Percentiles rank a stretch among this genome's conserved stretches.
Evolutionary conservation across 352 stramenopile species (phyloP).

Genomic region (Phytophthora constricta): DNA sequence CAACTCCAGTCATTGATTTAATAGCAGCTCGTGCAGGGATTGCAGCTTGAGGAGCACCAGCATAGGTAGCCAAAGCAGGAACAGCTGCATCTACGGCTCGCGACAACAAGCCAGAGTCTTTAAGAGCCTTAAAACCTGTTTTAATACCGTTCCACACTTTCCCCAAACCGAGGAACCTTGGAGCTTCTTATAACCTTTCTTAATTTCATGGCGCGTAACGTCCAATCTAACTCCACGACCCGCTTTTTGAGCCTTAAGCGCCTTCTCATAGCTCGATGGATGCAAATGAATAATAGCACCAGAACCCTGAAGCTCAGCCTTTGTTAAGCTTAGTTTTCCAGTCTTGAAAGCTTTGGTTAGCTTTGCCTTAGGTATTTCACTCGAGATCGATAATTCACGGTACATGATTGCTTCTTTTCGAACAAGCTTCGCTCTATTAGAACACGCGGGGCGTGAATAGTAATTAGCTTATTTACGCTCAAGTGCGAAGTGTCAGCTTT

Average conservation of each 20-base stretch:
- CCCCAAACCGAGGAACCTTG: conserved; percentile 20
- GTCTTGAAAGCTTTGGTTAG: conserved; percentile 11
- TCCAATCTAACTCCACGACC: conserved; percentile 5
- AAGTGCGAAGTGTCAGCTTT: too few relatives aligned
- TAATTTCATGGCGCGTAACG: conserved; percentile 7
- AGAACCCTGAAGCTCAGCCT: not conserved
- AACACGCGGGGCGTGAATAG: too few relatives aligned
- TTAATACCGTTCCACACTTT: conserved; percentile 26
- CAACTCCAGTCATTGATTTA: not conserved
- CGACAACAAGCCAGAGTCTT: conserved; percentile 4
- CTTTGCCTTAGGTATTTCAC: not conserved
- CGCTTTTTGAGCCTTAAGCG: conserved; percentile 7
- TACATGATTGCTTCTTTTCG: conserved; percentile 13
- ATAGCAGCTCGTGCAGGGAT: not conserved
- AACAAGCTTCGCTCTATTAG: too few relatives aligned
- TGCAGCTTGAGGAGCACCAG: not conserved
- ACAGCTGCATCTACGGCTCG: not conserved
- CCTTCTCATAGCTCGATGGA: conserved; percentile 10
- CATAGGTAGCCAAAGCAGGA: not conserved
- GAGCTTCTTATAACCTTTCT: conserved; percentile 13
- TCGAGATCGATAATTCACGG: conserved; percentile 15
- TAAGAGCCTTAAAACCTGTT: conserved; percentile 20
- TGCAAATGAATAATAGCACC: conserved; percentile 16
- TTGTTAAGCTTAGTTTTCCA: conserved; percentile 5
- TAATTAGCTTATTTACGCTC: too few relatives aligned